A percentile compares a stretch with the other conserved stretches of the same genome.
phyloP scores from a whole-genome alignment of 2,329 filamentous ascomycete species.

The Pyrenochaeta sp. region DNA sequence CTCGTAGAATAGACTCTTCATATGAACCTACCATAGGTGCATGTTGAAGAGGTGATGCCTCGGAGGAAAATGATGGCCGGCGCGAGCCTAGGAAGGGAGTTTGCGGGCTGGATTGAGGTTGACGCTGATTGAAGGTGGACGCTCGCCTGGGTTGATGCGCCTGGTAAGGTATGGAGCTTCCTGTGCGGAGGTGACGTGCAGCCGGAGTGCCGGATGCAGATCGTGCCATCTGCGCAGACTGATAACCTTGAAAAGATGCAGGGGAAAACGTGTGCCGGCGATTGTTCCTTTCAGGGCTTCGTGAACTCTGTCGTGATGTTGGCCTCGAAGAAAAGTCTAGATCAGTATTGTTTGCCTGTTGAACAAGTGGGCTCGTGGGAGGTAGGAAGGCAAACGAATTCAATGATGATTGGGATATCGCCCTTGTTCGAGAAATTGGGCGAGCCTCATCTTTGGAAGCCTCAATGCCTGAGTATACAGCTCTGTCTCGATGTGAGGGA shows the following conservation, averaged over 20 bases:
- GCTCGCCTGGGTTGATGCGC: conserved; percentile 81
- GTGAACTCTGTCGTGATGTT: conserved; percentile 47
- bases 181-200: conserved; percentile 59
- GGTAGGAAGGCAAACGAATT: conserved; percentile 84
- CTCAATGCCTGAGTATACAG: conserved; percentile 25
- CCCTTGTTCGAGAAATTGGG: conserved; percentile 51
- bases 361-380: conserved; percentile 90
- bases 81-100: conserved; percentile 59
- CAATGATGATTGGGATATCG: conserved; percentile 67
- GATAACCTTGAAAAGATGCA: conserved; percentile 60
- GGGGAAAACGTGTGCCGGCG: conserved; percentile 78
- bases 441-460: conserved; percentile 25
- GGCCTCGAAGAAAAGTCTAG: conserved; percentile 64
- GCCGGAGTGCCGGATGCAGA: conserved; percentile 41
- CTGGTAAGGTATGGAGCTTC: conserved; percentile 71
- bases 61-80: conserved; percentile 76
- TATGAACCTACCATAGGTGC: conserved; percentile 98
- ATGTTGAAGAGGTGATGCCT: conserved; percentile 80
- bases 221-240: conserved; percentile 49
- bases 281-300: conserved; percentile 58
- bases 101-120: conserved; percentile 51
- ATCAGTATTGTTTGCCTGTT: conserved; percentile 86
- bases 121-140: conserved; percentile 62
- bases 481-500: conserved; percentile 18
- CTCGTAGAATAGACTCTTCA: conserved; percentile 93